These are phyloP conservation scores for Sordaria brevicollis DNA, from an alignment of 495 filamentous ascomycete species.

Conservation along the genomic window DNA sequence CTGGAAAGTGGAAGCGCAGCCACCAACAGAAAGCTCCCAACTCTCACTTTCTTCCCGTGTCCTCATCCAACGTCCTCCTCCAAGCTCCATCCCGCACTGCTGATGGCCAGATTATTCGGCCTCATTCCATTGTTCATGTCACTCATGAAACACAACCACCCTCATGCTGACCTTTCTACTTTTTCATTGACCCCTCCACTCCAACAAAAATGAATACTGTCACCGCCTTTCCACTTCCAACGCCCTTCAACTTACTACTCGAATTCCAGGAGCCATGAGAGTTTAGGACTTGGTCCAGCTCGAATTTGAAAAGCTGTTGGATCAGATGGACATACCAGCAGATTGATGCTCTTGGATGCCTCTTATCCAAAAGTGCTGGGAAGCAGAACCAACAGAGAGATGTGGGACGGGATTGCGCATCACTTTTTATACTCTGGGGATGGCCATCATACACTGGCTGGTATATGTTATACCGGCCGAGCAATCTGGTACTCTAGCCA, in stretches of 20 bases:
- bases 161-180: neutral
- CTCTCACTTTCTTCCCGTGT: neutral
- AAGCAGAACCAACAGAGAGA: neutral
- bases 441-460: neutral
- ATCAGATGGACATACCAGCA: neutral
- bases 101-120: neutral
- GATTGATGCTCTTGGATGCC: neutral
- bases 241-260: neutral
- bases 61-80: neutral
- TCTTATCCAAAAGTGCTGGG: neutral
- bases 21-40: neutral
- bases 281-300: neutral
- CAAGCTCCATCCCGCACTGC: neutral
- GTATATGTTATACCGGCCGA: neutral
- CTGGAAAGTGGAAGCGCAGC: no score
- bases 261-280: neutral
- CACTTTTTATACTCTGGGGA: neutral
- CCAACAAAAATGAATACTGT: no score
- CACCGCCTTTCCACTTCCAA: neutral
- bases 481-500: no score
- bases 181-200: neutral
- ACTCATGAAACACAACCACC: neutral
- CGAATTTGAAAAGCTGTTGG: no score
- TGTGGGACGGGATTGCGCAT: neutral
- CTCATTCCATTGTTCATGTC: neutral